Percentiles rank a stretch among this genome's conserved stretches.
Evolutionary conservation across 2,329 filamentous ascomycete genomes (phyloP).

Genomic region (Helminthosporium solani): DNA sequence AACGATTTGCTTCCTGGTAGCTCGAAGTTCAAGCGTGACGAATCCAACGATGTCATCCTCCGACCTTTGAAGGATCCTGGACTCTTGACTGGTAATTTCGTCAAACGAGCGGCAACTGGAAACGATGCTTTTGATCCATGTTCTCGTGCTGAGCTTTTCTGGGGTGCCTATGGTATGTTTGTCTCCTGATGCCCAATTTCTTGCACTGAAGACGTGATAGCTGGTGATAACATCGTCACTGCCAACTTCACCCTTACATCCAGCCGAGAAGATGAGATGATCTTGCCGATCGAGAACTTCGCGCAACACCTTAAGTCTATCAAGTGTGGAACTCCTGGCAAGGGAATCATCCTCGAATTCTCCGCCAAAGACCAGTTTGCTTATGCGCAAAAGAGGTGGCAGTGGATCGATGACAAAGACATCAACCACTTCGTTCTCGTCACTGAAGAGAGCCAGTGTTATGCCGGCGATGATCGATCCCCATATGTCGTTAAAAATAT

Average conservation of each 20-base stretch:
- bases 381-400: slow-evolving; percentile 20
- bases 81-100: slow-evolving; percentile 13
- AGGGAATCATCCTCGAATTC: slow-evolving; percentile 20
- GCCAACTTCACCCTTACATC: slow-evolving; percentile 25
- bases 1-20: background rate
- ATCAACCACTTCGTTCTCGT: slow-evolving; percentile 25
- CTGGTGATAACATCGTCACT: slow-evolving; percentile 21
- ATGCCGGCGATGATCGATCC: slow-evolving; percentile 23
- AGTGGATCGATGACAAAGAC: slow-evolving; percentile 26
- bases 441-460: slow-evolving; percentile 25
- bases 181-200: background rate
- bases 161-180: slow-evolving; percentile 21
- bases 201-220: too few relatives aligned
- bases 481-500: slow-evolving; percentile 23
- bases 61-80: slow-evolving; percentile 17
- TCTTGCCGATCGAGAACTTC: slow-evolving; percentile 25
- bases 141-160: slow-evolving; percentile 16
- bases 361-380: slow-evolving; percentile 13
- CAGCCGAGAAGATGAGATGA: slow-evolving; percentile 20
- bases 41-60: slow-evolving; percentile 10
- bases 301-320: slow-evolving; percentile 24
- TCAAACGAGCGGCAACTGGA: slow-evolving; percentile 19
- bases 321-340: slow-evolving; percentile 15
- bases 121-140: slow-evolving; percentile 18
- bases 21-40: background rate